Percentiles rank a stretch among this genome's conserved stretches.
These are phyloP conservation scores for Podospora comata DNA, from an alignment of 495 filamentous ascomycete genomes.

Conservation along the genomic window DNA sequence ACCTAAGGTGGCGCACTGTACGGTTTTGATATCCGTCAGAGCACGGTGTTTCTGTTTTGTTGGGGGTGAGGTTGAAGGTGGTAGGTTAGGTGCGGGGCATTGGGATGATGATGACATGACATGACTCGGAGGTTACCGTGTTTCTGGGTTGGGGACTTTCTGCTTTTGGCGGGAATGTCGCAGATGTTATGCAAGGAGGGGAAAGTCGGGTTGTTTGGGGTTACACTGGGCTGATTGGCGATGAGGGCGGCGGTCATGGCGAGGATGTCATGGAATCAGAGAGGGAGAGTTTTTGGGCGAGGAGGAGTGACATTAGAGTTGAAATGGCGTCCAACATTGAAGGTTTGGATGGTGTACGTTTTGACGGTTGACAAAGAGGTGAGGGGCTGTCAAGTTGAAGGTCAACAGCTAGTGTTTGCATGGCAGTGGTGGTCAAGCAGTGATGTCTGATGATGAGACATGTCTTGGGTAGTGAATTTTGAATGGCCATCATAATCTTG, in stretches of 20 bases:
- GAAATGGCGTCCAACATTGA: not conserved
- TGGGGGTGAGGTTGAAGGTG: not conserved
- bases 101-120: slow-evolving; percentile 5
- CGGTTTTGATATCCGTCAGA: not conserved
- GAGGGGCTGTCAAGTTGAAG: not conserved
- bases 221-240: not conserved
- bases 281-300: not conserved
- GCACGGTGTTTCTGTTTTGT: not conserved
- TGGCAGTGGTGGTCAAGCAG: not conserved
- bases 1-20: not conserved
- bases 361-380: not conserved
- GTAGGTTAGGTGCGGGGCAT: not conserved
- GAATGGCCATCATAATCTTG: too few relatives aligned
- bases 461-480: not conserved
- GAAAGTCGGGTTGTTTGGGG: not conserved
- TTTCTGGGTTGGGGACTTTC: not conserved
- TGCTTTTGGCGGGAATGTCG: not conserved
- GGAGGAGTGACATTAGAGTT: not conserved
- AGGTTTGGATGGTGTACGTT: not conserved
- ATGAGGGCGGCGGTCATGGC: not conserved
- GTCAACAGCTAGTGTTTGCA: not conserved
- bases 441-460: not conserved
- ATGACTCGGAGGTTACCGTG: slow-evolving; percentile 5
- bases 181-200: not conserved
- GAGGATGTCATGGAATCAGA: not conserved